Evolutionary conservation across 306 rosid genomes (phyloP).

Genomic region (Betula pendula): DNA sequence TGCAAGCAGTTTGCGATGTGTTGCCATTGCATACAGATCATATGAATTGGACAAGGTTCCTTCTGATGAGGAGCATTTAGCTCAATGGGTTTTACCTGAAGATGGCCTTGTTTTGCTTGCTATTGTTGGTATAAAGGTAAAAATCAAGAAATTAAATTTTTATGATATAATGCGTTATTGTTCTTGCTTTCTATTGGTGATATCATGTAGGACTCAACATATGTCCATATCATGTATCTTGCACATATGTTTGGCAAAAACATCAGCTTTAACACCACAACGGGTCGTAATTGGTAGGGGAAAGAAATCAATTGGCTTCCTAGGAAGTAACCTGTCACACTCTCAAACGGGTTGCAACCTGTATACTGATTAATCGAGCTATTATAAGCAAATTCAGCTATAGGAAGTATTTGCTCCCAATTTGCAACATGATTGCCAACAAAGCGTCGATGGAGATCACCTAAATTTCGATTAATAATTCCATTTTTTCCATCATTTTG

Average conservation of each 20-base stretch:
- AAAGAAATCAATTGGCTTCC: not conserved
- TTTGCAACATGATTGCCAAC: not conserved
- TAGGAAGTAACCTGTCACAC: not conserved
- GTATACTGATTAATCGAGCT: not conserved
- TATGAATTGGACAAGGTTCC: constrained; percentile 71
- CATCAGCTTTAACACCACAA: not conserved
- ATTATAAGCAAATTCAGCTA: not conserved
- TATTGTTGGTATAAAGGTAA: constrained; percentile 95
- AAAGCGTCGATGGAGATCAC: not conserved
- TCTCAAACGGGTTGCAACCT: not conserved
- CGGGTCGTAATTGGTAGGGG: not conserved
- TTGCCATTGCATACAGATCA: constrained; percentile 85
- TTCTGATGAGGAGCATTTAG: constrained; percentile 55
- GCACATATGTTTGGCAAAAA: not conserved
- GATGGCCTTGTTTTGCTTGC: constrained; percentile 82
- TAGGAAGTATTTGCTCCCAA: not conserved
- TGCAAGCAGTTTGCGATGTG: constrained; percentile 87
- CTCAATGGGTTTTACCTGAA: constrained; percentile 83
- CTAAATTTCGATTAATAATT: not conserved
- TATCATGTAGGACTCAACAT: no score
- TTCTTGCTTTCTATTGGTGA: constrained; percentile 9
- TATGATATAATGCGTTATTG: constrained; percentile 15
- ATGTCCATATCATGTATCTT: not conserved
- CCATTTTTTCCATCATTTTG: not conserved
- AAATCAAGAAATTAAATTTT: constrained; percentile 25